Evolutionary conservation across 129 eudicot genomes (phyloP).

Genomic region (Cynara cardunculus): DNA sequence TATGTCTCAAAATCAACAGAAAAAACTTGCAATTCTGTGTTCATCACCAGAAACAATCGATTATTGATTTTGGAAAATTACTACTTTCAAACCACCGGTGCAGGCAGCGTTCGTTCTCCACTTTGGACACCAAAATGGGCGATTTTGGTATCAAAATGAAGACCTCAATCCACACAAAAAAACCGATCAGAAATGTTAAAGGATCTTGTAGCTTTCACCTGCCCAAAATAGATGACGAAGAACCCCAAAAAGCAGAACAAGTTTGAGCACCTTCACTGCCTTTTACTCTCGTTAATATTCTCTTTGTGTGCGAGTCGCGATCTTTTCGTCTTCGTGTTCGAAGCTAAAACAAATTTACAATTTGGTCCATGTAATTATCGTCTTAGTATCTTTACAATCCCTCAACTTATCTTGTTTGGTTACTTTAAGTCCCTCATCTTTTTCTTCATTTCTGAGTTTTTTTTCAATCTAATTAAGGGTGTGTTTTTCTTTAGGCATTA

Average conservation of each 20-base stretch:
- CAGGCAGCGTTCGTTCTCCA: constrained; percentile 4
- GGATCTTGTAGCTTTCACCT: background rate
- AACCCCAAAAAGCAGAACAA: constrained; percentile 8
- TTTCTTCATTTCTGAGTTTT: no score
- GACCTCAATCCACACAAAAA: background rate
- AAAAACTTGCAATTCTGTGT: background rate
- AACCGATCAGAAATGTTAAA: background rate
- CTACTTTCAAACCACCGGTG: background rate
- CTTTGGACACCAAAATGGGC: background rate
- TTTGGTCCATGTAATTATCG: constrained; percentile 1
- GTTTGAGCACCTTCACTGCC: background rate
- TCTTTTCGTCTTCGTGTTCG: background rate
- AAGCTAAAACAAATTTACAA: background rate
- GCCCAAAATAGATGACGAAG: background rate
- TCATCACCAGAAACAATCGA: background rate
- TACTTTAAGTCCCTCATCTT: background rate
- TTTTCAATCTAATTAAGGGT: no score
- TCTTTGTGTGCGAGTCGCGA: background rate
- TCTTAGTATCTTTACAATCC: background rate
- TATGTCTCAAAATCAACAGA: background rate
- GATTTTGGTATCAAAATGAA: background rate
- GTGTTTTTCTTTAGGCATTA: no score
- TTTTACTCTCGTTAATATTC: background rate
- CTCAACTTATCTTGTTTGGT: background rate
- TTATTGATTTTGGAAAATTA: background rate